Evolutionary conservation across 148 eudicot genomes (phyloP).

Genomic region (Cornus florida): DNA sequence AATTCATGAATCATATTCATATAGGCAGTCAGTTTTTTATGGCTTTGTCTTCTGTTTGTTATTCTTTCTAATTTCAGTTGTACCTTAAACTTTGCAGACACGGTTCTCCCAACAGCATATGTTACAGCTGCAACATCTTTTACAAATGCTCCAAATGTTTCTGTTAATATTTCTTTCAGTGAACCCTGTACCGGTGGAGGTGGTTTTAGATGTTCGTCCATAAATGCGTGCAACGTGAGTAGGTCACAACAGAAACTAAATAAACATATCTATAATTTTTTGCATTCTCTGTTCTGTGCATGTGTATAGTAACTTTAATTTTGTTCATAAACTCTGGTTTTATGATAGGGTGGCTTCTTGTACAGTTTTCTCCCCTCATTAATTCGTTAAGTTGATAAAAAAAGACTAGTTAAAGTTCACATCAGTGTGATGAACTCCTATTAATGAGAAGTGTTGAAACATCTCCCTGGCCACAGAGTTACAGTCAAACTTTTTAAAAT

Average conservation of each 20-base stretch:
- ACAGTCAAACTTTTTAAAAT: neutral
- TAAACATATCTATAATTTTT: neutral
- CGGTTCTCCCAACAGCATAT: conserved; percentile 77
- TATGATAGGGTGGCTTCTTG: conserved; percentile 7
- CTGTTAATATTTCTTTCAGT: conserved; percentile 72
- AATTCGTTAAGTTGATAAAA: neutral
- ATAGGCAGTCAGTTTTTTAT: neutral
- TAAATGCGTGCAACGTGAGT: conserved; percentile 85
- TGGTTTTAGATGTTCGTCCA: conserved; percentile 77
- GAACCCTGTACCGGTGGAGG: conserved; percentile 79
- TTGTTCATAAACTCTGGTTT: neutral
- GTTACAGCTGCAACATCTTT: conserved; percentile 56
- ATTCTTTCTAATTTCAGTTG: conserved; percentile 8
- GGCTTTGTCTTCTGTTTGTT: neutral
- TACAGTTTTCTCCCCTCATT: neutral
- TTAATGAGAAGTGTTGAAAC: neutral
- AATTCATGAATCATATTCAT: neutral
- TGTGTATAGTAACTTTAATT: neutral
- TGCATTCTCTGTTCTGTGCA: neutral
- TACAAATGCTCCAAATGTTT: conserved; percentile 56
- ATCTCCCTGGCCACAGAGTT: neutral
- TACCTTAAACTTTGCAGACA: conserved; percentile 53
- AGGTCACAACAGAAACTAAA: conserved; percentile 25
- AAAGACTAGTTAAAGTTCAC: neutral
- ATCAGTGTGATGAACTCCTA: neutral